Evolutionary conservation across 345 rosid genomes (phyloP), one percentile per base, ranked within the genome.

Genomic region (Melaleuca alternifolia): DNA sequence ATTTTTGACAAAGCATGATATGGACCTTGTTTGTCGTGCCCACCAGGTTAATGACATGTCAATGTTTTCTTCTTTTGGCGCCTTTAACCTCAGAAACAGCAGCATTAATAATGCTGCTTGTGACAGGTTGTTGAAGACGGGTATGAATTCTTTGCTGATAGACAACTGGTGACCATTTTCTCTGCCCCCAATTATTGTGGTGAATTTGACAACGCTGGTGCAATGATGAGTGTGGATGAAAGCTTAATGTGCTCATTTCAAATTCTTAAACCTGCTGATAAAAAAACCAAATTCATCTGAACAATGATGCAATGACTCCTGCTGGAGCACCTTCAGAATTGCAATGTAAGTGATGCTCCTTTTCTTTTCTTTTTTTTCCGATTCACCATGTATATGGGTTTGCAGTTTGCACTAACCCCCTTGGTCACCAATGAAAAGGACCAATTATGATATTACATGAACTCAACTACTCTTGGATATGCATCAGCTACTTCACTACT

Each of bases 171-270:
- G 50, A 94, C 99, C 2, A 93, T 96, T 84, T 96, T 96, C 91
- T 96, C 97, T 28, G 99, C 99, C 62, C 99, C 99, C 30, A 96
- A 96, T 91, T 96, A 96, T 88, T 96, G 98, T 0, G 99, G 99
- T 28, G 99, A 96, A 91, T 96, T 96, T 87, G 96, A 96, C 90
- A 96, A 96, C 85, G 95, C 97, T 28, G 99, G 98, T 62, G 98
- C 99, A 53, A 94, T 96, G 98, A 96, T 96, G 98, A 95, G 98
- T 85, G 97, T 96, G 84, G 99, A 96, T 87, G 96, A 96, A 84
- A 94, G 96, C 92, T 91, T 96, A 75, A 94, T 95, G 97, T 96
- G 99, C 89, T 96, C 99, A 44, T 96, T 96, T 90, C 98, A 95
- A 91, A 94, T 96, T 87, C 94, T 96, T 81, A 96, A 95, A 91